Conservation (phyloP, 116 monocot species). For the Phalaenopsis hybrid region DNA sequence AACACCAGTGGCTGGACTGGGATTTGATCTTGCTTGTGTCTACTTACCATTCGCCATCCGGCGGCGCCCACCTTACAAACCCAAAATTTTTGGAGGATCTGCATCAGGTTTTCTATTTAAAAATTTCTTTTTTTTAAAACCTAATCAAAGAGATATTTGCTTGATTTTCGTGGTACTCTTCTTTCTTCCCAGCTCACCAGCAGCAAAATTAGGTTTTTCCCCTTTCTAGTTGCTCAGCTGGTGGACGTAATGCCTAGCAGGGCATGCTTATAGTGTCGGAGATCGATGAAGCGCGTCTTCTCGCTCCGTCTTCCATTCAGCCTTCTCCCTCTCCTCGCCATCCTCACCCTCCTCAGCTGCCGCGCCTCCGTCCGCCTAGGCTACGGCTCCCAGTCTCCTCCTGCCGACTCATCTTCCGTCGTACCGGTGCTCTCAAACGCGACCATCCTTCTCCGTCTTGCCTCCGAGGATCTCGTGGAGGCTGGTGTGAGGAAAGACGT, state of each 20-base stretch:
- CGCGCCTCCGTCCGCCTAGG: not conserved
- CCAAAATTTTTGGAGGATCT: too few species aligned
- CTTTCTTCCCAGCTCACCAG: not conserved
- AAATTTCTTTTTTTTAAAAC: too few species aligned
- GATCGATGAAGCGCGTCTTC: not conserved
- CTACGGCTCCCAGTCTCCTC: not conserved
- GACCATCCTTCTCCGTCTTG: constrained; percentile 2
- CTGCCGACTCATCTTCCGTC: not conserved
- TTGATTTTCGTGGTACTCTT: not conserved
- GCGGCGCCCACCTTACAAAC: too few species aligned
- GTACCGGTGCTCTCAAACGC: not conserved
- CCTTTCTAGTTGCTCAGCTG: not conserved
- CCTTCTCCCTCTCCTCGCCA: not conserved
- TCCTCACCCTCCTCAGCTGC: constrained; percentile 7
- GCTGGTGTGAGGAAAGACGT: not conserved
- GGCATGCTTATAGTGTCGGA: not conserved
- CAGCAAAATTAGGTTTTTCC: not conserved
- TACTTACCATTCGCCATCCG: too few species aligned
- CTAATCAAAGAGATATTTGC: too few species aligned
- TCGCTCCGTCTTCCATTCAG: not conserved
- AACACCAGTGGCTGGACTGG: too few species aligned
- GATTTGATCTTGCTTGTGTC: too few species aligned
- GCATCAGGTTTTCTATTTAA: too few species aligned
- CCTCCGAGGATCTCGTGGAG: constrained; percentile 1
- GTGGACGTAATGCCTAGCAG: not conserved